phyloP scores from a whole-genome alignment of 2,329 filamentous ascomycete species.

The Hymenoscyphus occultus region DNA sequence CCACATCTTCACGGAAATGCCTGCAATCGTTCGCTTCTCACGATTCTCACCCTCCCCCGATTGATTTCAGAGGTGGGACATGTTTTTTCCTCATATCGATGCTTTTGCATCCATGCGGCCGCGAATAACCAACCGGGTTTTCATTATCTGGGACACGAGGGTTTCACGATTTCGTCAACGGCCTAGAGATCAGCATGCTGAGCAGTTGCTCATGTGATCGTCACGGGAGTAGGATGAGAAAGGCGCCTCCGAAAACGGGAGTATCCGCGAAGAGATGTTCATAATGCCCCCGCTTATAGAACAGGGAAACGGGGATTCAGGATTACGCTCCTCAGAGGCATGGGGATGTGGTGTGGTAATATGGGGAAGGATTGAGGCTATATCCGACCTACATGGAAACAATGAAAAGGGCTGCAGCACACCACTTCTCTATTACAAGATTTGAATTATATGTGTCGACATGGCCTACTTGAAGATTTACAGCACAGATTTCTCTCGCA shows the following conservation, averaged over 20 bases:
- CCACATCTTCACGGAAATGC: slow-evolving; percentile 6
- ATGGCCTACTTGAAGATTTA: not conserved
- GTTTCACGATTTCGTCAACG: slow-evolving; percentile 27
- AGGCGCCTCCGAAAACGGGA: slow-evolving; percentile 28
- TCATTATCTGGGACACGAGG: slow-evolving; percentile 31
- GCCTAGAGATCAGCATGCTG: slow-evolving; percentile 6
- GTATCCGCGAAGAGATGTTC: slow-evolving; percentile 22
- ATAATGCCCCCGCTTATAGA: slow-evolving; percentile 16
- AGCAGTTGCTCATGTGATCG: slow-evolving; percentile 26
- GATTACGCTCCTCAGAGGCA: slow-evolving; percentile 10
- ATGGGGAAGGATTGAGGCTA: slow-evolving; percentile 26
- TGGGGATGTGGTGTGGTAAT: slow-evolving; percentile 11
- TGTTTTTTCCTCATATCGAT: slow-evolving; percentile 18
- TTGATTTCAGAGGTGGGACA: slow-evolving; percentile 22
- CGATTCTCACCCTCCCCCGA: slow-evolving; percentile 7
- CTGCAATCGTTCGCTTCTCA: slow-evolving; percentile 12
- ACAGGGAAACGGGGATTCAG: slow-evolving; percentile 18
- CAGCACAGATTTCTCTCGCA: not conserved
- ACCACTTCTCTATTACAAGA: slow-evolving; percentile 9
- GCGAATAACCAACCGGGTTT: slow-evolving; percentile 26
- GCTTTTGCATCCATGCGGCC: slow-evolving; percentile 22
- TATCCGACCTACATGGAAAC: slow-evolving; percentile 13
- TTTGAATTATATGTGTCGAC: not conserved
- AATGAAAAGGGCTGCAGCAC: slow-evolving; percentile 17
- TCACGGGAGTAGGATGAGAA: slow-evolving; percentile 29